phyloP scores from a whole-genome alignment of 208 protist genomes.

The Spongospora subterranea region DNA sequence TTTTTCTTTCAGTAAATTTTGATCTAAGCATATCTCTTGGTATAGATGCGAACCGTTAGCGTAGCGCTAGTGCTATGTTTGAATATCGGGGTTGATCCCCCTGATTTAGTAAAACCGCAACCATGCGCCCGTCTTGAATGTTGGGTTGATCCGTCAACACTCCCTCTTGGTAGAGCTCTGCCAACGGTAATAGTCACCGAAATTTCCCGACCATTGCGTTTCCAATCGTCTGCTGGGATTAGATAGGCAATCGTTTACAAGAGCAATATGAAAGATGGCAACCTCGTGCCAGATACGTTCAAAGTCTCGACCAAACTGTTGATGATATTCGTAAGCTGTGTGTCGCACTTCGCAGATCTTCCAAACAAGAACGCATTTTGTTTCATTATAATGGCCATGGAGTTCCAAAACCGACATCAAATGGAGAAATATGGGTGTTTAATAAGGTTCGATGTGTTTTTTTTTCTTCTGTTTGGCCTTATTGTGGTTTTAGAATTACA shows the following conservation, averaged over 20 bases:
- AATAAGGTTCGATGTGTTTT: constrained; percentile 78
- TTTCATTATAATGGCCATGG: constrained; percentile 99
- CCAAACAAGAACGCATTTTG: constrained; percentile 81
- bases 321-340: constrained; percentile 87
- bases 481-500: constrained; percentile 79
- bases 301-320: constrained; percentile 88
- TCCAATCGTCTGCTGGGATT: neutral
- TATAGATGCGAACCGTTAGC: constrained; percentile 80
- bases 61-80: constrained; percentile 92
- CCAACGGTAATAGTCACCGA: neutral
- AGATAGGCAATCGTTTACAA: constrained; percentile 86
- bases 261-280: constrained; percentile 92
- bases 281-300: constrained; percentile 79
- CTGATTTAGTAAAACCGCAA: constrained; percentile 90
- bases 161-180: neutral
- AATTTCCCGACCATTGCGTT: neutral
- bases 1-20: too few relatives aligned
- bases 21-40: neutral
- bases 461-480: neutral
- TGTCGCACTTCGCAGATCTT: constrained; percentile 70
- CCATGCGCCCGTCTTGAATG: constrained; percentile 94
- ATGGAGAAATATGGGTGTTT: constrained; percentile 98
- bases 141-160: constrained; percentile 84
- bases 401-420: constrained; percentile 92
- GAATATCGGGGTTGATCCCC: constrained; percentile 96